A percentile compares a stretch with the other conserved stretches of the same genome.
These are phyloP conservation scores for Fusarium burgessii DNA, from an alignment of 2,329 filamentous ascomycete genomes.

Conservation along the genomic window DNA sequence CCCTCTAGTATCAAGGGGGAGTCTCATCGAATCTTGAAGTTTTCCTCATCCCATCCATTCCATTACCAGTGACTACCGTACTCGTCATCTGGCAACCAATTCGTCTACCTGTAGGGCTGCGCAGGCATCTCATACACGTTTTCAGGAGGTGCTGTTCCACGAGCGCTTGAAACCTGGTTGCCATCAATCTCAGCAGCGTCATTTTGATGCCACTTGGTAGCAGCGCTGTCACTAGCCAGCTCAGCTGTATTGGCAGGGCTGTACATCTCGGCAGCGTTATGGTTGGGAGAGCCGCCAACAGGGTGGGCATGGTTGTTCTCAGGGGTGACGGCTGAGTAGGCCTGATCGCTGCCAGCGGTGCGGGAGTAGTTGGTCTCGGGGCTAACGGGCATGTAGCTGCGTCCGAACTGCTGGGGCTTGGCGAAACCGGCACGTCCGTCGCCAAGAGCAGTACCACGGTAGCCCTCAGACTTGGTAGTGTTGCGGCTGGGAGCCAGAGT, in stretches of 20 bases:
- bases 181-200: constrained; percentile 56
- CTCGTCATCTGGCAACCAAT: not conserved
- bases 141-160: constrained; percentile 46
- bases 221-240: constrained; percentile 50
- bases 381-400: constrained; percentile 47
- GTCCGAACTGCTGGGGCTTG: constrained; percentile 53
- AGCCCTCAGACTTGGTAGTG: constrained; percentile 51
- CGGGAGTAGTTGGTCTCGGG: constrained; percentile 39
- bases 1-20: constrained; percentile 23
- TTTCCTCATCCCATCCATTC: constrained; percentile 24
- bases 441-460: constrained; percentile 55
- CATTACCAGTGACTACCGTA: constrained; percentile 2
- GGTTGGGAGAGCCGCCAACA: constrained; percentile 34
- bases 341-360: constrained; percentile 33
- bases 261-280: constrained; percentile 42
- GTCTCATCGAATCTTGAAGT: constrained; percentile 27
- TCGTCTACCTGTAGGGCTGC: constrained; percentile 52
- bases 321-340: constrained; percentile 33
- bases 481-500: constrained; percentile 45
- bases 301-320: constrained; percentile 44
- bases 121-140: constrained; percentile 59
- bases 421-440: constrained; percentile 56
- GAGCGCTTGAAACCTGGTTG: constrained; percentile 47
- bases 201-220: constrained; percentile 51
- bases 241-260: constrained; percentile 48